phyloP scores from a whole-genome alignment of 768 basidiomycete genomes.

The Nidularia sp. region DNA sequence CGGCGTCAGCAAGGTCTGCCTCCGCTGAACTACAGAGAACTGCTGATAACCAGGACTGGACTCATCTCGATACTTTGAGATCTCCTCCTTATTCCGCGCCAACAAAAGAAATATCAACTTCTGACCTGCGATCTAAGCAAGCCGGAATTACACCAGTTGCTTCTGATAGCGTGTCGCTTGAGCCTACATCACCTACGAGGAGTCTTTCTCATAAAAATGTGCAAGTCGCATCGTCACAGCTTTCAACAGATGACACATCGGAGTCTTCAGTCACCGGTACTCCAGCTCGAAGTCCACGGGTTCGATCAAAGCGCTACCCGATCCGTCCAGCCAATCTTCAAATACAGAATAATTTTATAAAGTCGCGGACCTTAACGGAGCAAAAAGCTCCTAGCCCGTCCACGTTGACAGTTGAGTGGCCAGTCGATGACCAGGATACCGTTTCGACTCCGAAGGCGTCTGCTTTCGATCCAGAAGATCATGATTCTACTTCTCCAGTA shows the following conservation, averaged over 20 bases:
- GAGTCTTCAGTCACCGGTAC: conserved; percentile 39
- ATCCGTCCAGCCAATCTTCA: conserved; percentile 45
- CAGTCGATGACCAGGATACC: conserved; percentile 42
- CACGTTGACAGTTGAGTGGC: conserved; percentile 49
- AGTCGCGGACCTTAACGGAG: conserved; percentile 17
- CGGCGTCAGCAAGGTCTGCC: conserved; percentile 2
- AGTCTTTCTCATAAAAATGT: too few relatives aligned
- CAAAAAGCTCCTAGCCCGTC: conserved; percentile 39
- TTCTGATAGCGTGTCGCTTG: too few relatives aligned
- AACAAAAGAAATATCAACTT: too few relatives aligned
- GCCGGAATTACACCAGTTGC: too few relatives aligned
- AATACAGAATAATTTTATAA: conserved; percentile 27
- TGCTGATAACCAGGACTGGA: not conserved
- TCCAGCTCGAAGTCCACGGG: conserved; percentile 33
- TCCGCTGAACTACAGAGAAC: not conserved
- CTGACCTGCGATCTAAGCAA: too few relatives aligned
- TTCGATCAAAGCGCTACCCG: conserved; percentile 51
- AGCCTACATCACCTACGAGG: too few relatives aligned
- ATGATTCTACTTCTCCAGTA: conserved; percentile 20
- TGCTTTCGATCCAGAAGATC: conserved; percentile 36
- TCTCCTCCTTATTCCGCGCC: not conserved
- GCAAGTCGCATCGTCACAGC: conserved; percentile 2
- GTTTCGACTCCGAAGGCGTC: conserved; percentile 55
- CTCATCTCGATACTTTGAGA: not conserved
- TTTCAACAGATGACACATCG: conserved; percentile 34